phyloP scores from a whole-genome alignment of 768 basidiomycete species.

The Rickenella mellea region DNA sequence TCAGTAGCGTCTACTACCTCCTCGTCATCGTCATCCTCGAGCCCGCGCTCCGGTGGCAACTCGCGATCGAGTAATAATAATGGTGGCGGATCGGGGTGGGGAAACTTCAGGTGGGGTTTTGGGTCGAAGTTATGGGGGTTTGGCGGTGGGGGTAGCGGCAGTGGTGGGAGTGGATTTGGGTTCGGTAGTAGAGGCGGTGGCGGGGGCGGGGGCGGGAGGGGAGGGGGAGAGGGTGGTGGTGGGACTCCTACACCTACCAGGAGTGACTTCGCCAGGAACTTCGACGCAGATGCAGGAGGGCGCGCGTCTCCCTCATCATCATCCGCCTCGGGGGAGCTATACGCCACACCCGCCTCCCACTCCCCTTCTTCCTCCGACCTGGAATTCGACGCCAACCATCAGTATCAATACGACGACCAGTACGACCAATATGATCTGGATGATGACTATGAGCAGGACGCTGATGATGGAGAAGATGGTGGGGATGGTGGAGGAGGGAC shows the following conservation, averaged over 20 bases:
- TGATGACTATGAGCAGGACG: constrained; percentile 15
- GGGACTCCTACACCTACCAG: constrained; percentile 17
- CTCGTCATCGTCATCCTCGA: constrained; percentile 12
- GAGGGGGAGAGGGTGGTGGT: constrained; percentile 10
- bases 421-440: constrained; percentile 23
- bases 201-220: constrained; percentile 4
- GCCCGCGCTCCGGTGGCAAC: constrained; percentile 16
- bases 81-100: constrained; percentile 19
- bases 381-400: constrained; percentile 6
- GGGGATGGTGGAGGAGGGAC: constrained; percentile 17
- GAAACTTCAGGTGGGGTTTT: constrained; percentile 33
- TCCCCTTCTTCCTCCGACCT: constrained; percentile 18
- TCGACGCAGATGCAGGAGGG: constrained; percentile 20
- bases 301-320: too few species aligned
- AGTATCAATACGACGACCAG: constrained; percentile 16
- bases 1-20: constrained; percentile 20
- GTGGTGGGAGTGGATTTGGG: too few species aligned
- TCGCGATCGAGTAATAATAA: constrained; percentile 20
- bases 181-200: constrained; percentile 14
- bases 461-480: constrained; percentile 15
- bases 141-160: too few species aligned
- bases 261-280: constrained; percentile 40
- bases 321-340: constrained; percentile 5
- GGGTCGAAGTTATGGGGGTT: constrained; percentile 31
- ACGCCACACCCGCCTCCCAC: constrained; percentile 17